Evolutionary conservation across 768 basidiomycete species (phyloP).

Genomic region (Steccherinum ochraceum): DNA sequence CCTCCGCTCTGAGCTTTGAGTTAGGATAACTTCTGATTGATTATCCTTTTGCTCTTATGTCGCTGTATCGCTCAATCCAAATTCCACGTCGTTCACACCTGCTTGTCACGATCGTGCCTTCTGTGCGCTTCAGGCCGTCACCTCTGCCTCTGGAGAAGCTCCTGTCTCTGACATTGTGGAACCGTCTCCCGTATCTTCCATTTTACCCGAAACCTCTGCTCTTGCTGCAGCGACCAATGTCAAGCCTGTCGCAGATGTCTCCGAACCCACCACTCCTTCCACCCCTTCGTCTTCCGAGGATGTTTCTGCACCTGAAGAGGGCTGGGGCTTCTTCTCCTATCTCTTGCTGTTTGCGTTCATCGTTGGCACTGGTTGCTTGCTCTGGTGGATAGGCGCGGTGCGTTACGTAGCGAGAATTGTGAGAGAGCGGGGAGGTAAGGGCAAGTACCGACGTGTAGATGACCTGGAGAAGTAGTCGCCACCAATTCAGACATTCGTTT

Average conservation of each 20-base stretch:
- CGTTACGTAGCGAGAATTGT: slow-evolving; percentile 38
- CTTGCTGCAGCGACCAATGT: slow-evolving; percentile 10
- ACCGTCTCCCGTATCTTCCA: neutral
- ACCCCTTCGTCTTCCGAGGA: slow-evolving; percentile 6
- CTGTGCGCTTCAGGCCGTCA: neutral
- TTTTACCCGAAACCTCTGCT: slow-evolving; percentile 3
- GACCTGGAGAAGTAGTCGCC: neutral
- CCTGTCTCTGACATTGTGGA: too few species aligned
- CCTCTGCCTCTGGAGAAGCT: slow-evolving; percentile 1
- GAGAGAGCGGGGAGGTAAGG: slow-evolving; percentile 10
- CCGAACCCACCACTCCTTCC: slow-evolving; percentile 9
- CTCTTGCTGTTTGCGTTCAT: slow-evolving; percentile 28
- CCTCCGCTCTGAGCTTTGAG: slow-evolving; percentile 88
- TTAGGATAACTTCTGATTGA: slow-evolving; percentile 12
- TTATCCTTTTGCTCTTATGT: slow-evolving; percentile 17
- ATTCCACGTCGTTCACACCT: slow-evolving; percentile 15
- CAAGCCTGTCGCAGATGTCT: slow-evolving; percentile 15
- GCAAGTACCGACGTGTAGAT: neutral
- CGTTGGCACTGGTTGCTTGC: slow-evolving; percentile 36
- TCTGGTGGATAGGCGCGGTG: slow-evolving; percentile 46
- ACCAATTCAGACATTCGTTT: too few species aligned
- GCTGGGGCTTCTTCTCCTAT: slow-evolving; percentile 18
- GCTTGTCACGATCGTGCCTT: neutral
- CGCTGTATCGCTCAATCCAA: slow-evolving; percentile 22
- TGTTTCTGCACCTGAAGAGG: slow-evolving; percentile 5